Base-by-base conservation (phyloP, 2,329 filamentous ascomycete species). In the Aaosphaeria arxii region DNA sequence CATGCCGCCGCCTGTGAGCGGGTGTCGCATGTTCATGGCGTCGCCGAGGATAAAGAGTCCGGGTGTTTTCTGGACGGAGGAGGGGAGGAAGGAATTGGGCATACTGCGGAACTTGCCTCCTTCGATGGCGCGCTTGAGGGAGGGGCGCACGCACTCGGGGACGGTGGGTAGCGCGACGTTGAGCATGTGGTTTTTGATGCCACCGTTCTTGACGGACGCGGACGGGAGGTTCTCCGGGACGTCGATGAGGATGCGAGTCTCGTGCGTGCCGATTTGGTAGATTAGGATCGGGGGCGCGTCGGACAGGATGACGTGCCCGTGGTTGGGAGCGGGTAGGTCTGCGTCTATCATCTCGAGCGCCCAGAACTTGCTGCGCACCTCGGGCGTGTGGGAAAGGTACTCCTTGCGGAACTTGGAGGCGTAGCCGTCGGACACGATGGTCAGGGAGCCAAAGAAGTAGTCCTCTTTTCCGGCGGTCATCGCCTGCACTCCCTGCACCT, bases 1-100 rank as follows among this genome's bases (percentile, higher is more conserved):
- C 94, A 99, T 99, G 60, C 94, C 94, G 56, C 94, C 94, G 45
- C 94, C 94, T 0, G 94, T 99, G 9, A 99, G 80, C 1, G 94
- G 94, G 73, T 99, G 94, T n/a, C 94, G 88, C 94, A 99, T 99
- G 76, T 99, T 99, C 80, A 95, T 86, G 11, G 94, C 92, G 68
- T 99, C 94, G 50, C 94, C 94, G 6, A 97, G 80, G 33, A 99
- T 77, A 43, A 96, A 79, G 51, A 96, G 74, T 4, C 89, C 89
- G 1, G 84, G 82, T 7, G 81, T 80, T 40, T 78, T 81, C 64
- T 88, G 87, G 51, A 87, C 88, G 1, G 84, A 81, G 0, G 94
- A 84, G 5, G 94, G 91, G 2, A 99, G 82, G 79, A 88, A 99
- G 52, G 87, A 92, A 73, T 97, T 99, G 45, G 94, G 94, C 94